Evolutionary conservation across 768 basidiomycete genomes (phyloP), one percentile per base, ranked within the genome.

Genomic region (Antrodiella citrinella): DNA sequence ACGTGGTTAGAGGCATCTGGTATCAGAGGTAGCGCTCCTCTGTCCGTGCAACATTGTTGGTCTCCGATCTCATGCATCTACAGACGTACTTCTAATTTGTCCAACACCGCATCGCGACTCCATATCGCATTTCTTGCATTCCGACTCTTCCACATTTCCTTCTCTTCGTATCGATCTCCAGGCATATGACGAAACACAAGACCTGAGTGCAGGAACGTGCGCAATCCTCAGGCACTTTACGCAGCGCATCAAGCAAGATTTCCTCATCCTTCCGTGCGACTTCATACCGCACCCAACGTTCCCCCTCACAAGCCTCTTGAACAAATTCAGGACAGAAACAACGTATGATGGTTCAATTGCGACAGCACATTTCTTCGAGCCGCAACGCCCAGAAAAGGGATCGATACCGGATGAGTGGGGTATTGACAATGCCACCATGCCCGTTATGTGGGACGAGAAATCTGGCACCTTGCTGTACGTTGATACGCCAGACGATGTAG

Each of bases 201-300:
- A 85, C 39, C 68, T 75, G 15, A 73, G 74, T 48, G 72, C 75
- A 4, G 90, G 88, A 40, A 91, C 88, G 2, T 86, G 85, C 54
- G 72, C 79, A 19, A 72, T 94, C 21, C 74, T 95, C 51, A 77
- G 81, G 47, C 80, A 91, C 61, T 90, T 93, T 65, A 75, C 87
- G 9, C 69, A 63, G 44, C 81, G 82, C 44, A 92, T 94, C 54
- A 73, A 77, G 54, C 81, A 81, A 52, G 94, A 96, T 65, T 94
- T 96, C 65, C 78, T 96, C 38, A 66, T 97, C 20, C 76, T 97
- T 1, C 86, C 94, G 4, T 96, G 92, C 61, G 94, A 97, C 65
- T 89, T 96, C 45, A 75, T 92, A 19, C 84, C 92, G 7, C 85
- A 92, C 0, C 70, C 82, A 0, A 69, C 78, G 0, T 73, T 96